A percentile compares a stretch with the other conserved stretches of the same genome.
phyloP scores from a whole-genome alignment of 208 protist genomes.

The Crithidia acanthocephali region DNA sequence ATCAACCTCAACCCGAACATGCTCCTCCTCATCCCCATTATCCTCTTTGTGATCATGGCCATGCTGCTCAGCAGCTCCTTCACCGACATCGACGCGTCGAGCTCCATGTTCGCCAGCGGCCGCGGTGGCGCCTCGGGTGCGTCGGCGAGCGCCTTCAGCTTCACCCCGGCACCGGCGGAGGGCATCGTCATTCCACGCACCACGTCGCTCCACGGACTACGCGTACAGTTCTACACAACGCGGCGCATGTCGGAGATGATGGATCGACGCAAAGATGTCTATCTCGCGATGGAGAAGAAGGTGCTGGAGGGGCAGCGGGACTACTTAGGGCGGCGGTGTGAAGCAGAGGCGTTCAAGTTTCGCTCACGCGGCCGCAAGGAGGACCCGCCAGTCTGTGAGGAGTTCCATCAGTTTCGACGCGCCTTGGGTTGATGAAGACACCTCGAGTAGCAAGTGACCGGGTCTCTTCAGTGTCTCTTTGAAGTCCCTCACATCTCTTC shows the following conservation, averaged over 20 bases:
- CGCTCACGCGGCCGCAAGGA: slow-evolving; percentile 65
- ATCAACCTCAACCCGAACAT: slow-evolving; percentile 52
- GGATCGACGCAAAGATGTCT: slow-evolving; percentile 43
- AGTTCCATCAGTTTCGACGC: slow-evolving; percentile 53
- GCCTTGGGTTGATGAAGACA: slow-evolving; percentile 38
- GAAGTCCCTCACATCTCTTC: not conserved
- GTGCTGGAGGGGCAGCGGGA: slow-evolving; percentile 70
- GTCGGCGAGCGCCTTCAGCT: slow-evolving; percentile 49
- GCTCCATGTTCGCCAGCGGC: slow-evolving; percentile 23
- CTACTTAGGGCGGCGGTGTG: slow-evolving; percentile 75
- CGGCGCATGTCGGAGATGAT: slow-evolving; percentile 60
- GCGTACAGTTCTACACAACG: slow-evolving; percentile 75
- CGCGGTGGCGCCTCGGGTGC: not conserved
- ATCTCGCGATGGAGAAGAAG: slow-evolving; percentile 53
- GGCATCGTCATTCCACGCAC: slow-evolving; percentile 54
- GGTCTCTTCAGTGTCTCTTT: not conserved
- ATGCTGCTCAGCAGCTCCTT: slow-evolving; percentile 73
- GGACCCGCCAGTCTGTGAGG: slow-evolving; percentile 61
- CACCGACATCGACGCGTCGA: slow-evolving; percentile 48
- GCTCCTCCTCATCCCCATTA: slow-evolving; percentile 68
- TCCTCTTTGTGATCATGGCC: slow-evolving; percentile 77
- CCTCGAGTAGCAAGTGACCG: no score
- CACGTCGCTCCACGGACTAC: slow-evolving; percentile 61
- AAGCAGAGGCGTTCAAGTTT: slow-evolving; percentile 78
- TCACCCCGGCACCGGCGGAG: slow-evolving; percentile 57